Conservation (phyloP, 2,329 filamentous ascomycete genomes). For the Chaetomium strumarium region DNA sequence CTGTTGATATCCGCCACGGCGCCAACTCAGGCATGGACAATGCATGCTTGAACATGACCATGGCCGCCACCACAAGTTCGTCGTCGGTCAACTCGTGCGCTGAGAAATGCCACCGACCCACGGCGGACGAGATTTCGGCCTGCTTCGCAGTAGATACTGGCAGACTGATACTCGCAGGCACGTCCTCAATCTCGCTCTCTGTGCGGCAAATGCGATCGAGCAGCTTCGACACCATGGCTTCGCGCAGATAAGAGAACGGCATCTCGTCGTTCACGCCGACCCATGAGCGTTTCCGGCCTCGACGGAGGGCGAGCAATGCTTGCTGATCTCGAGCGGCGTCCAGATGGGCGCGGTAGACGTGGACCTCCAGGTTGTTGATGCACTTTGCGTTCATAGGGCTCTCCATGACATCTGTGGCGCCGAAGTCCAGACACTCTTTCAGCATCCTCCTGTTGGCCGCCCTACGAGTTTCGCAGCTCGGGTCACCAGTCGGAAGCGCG, state of each 20-base stretch:
- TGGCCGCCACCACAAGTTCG: slow-evolving; percentile 79
- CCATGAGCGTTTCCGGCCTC: slow-evolving; percentile 82
- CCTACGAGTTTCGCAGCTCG: slow-evolving; percentile 17
- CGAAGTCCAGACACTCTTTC: slow-evolving; percentile 73
- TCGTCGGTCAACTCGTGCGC: slow-evolving; percentile 88
- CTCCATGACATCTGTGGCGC: slow-evolving; percentile 78
- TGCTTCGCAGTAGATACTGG: slow-evolving; percentile 61
- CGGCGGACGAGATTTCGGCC: slow-evolving; percentile 57
- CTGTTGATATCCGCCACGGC: slow-evolving; percentile 70
- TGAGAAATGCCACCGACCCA: slow-evolving; percentile 81
- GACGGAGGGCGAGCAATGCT: slow-evolving; percentile 63
- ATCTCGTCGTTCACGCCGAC: slow-evolving; percentile 80
- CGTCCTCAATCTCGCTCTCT: slow-evolving; percentile 54
- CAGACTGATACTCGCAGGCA: slow-evolving; percentile 60
- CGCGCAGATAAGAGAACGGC: slow-evolving; percentile 81
- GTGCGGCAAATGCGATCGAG: slow-evolving; percentile 84
- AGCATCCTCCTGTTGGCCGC: slow-evolving; percentile 44
- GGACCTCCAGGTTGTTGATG: slow-evolving; percentile 70
- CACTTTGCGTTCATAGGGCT: slow-evolving; percentile 71
- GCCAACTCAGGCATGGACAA: slow-evolving; percentile 75
- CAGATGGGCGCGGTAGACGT: slow-evolving; percentile 77
- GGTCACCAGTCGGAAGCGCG: slow-evolving; percentile 32
- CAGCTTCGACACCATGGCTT: slow-evolving; percentile 87
- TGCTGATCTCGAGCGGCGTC: slow-evolving; percentile 69
- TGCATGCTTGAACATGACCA: slow-evolving; percentile 85